Percentiles rank a stretch among this genome's conserved stretches.
Conservation (phyloP, 352 stramenopile species). For the Phytophthora pluvialis region DNA sequence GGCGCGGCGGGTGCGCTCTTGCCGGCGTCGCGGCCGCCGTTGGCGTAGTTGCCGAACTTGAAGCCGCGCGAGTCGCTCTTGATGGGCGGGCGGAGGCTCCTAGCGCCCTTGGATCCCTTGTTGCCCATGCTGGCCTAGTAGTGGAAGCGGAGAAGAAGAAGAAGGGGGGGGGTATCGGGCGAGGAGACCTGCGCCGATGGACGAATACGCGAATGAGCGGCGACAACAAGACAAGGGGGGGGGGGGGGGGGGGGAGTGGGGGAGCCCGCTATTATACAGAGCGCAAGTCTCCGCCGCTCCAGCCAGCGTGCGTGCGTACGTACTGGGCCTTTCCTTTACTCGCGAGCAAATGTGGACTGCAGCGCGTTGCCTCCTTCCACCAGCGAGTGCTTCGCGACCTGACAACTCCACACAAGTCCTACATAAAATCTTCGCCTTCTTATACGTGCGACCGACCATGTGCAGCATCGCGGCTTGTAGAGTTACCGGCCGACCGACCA, state of each 20-base stretch:
- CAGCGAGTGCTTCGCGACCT: constrained; percentile 30
- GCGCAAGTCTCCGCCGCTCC: constrained; percentile 7
- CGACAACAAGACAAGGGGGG: constrained; percentile 15
- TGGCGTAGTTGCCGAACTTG: constrained; percentile 67
- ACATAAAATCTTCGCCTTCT: constrained; percentile 24
- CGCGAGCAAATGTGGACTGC: constrained; percentile 39
- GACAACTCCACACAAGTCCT: constrained; percentile 18
- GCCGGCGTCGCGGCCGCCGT: constrained; percentile 62
- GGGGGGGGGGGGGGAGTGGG: constrained; percentile 7
- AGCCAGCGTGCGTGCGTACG: constrained; percentile 6
- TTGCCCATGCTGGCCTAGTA: constrained; percentile 65
- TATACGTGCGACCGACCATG: constrained; percentile 26
- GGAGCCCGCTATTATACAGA: constrained; percentile 10
- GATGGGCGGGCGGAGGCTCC: constrained; percentile 70
- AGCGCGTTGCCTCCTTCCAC: constrained; percentile 30
- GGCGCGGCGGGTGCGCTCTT: constrained; percentile 79
- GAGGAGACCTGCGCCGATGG: constrained; percentile 35
- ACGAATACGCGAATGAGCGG: constrained; percentile 49
- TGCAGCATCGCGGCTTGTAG: neutral
- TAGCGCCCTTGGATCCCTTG: constrained; percentile 83
- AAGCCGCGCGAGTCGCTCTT: constrained; percentile 88
- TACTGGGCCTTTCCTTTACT: constrained; percentile 38
- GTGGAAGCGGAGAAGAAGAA: constrained; percentile 3
- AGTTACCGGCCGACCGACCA: constrained; percentile 10
- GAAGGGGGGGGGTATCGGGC: constrained; percentile 32